Base-by-base conservation (phyloP, 345 rosid species). In the Populus tremula region DNA sequence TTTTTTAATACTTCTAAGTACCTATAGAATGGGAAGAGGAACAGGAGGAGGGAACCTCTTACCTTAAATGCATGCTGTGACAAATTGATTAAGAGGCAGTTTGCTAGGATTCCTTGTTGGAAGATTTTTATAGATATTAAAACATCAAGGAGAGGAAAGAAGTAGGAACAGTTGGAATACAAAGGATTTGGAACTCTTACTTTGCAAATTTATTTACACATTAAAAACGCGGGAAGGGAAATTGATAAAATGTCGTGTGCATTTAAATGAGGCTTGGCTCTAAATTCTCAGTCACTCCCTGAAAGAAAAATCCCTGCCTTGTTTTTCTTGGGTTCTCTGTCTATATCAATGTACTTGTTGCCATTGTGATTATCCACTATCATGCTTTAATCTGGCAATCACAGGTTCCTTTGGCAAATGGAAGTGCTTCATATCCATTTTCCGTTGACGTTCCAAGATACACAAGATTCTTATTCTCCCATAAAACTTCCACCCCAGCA, bases 351-450 rank as follows among this genome's bases (percentile, higher is more conserved):
- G 31, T 45, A 29, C 50, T 73, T 59, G 47, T 64, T 67, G 71
- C 63, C 47, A 33, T n/a, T 20, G 45, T 67, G 5, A 17, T 39
- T 78, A 39, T 79, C 27, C 61, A 29, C 43, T 73, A 49, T 47
- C 67, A 75, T 76, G 47, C 68, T 31, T 75, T 61, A 49, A 21
- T 56, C 45, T 82, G 66, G 72, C 36, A 71, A 79, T 82, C 71
- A 31, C 84, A 96, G 99, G 99, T 96, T 77, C 99, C 99, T 82
- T 94, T 96, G 84, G 98, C 99, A 79, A 96, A 91, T 87, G 97
- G 97, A 85, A 87, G 92, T 81, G 97, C 94, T 82, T 91, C 98
- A 53, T 88, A 89, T 90, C 99, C 98, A 78, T 96, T 92, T 85
- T 84, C 96, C 79, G 93, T 92, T 69, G 94, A 93, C 78, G 98